These are phyloP conservation scores for Xylaria hypoxylon DNA, from an alignment of 2,329 filamentous ascomycete species.

Conservation along the genomic window DNA sequence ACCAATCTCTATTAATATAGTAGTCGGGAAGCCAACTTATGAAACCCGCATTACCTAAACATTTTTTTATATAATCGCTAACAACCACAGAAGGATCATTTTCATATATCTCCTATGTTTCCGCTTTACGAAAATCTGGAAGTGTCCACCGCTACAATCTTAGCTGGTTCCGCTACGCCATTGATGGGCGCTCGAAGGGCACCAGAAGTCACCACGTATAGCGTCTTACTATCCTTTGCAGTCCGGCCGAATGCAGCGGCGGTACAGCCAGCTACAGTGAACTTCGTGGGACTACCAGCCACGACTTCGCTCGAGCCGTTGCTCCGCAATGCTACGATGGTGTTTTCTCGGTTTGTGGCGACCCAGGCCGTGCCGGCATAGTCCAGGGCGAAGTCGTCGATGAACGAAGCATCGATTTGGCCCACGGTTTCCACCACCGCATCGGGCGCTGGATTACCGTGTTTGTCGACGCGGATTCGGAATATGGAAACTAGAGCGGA, in stretches of 20 bases:
- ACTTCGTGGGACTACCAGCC: constrained; percentile 30
- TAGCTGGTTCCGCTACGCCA: constrained; percentile 45
- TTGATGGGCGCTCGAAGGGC: constrained; percentile 37
- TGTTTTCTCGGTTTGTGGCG: constrained; percentile 42
- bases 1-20: too few species aligned
- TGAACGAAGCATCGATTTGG: constrained; percentile 36
- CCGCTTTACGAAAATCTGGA: constrained; percentile 8
- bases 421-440: constrained; percentile 38
- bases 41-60: too few species aligned
- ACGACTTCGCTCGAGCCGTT: constrained; percentile 36
- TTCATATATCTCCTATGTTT: too few species aligned
- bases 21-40: too few species aligned
- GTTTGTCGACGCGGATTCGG: constrained; percentile 31
- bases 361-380: constrained; percentile 38
- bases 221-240: constrained; percentile 27
- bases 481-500: constrained; percentile 39
- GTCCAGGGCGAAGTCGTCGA: constrained; percentile 47
- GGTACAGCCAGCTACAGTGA: constrained; percentile 41
- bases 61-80: too few species aligned
- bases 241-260: constrained; percentile 43
- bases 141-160: constrained; percentile 47
- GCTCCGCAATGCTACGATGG: constrained; percentile 35
- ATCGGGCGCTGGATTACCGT: constrained; percentile 36
- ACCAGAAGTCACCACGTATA: constrained; percentile 47
- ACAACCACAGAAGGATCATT: too few species aligned